Percentiles rank a stretch among this genome's conserved stretches.
Conservation (phyloP, 73 alveolate genomes). For the Paramecium pentaurelia region DNA sequence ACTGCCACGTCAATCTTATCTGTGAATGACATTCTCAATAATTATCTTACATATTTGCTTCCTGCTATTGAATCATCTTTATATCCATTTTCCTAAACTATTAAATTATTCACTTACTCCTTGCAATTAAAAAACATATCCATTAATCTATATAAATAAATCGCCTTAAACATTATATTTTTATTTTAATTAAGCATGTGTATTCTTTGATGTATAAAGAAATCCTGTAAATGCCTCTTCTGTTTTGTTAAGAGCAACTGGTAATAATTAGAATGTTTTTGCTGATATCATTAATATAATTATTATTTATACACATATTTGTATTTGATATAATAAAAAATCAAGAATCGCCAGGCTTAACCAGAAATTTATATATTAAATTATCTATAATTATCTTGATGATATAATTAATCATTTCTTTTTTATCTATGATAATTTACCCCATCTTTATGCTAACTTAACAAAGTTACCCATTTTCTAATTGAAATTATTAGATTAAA, state of each 20-base stretch:
- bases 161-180: background rate
- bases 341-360: background rate
- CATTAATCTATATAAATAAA: background rate
- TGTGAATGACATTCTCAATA: conserved; percentile 20
- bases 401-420: background rate
- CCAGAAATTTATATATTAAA: background rate
- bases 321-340: background rate
- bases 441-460: conserved; percentile 25
- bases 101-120: background rate
- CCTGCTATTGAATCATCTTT: conserved; percentile 12
- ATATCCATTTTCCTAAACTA: background rate
- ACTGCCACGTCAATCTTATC: background rate
- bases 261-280: background rate
- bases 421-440: background rate
- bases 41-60: conserved; percentile 11
- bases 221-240: conserved; percentile 38
- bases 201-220: background rate
- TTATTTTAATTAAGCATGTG: background rate
- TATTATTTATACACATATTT: background rate
- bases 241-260: background rate
- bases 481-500: background rate
- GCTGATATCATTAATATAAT: background rate
- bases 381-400: background rate
- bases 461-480: conserved; percentile 34
- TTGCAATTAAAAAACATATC: background rate